Evolutionary conservation across 2,329 filamentous ascomycete genomes (phyloP), one percentile per base, ranked within the genome.

Genomic region (Nigrograna mackinnonii): DNA sequence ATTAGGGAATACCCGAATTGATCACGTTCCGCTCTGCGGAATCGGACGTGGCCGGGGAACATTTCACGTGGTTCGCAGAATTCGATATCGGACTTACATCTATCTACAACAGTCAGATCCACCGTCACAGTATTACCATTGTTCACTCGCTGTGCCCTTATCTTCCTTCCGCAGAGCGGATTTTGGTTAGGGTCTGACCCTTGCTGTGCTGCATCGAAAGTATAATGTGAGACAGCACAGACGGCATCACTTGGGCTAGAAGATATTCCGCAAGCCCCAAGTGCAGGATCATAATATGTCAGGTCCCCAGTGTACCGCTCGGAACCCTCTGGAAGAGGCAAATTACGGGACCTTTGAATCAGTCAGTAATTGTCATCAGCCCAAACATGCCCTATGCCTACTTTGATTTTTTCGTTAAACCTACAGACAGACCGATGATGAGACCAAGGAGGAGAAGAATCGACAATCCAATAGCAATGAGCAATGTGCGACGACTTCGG

Each of bases 181-280:
- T 89, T 89, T 11, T 70, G 61, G 60, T 89, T 89, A 1, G 77
- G 72, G 46, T 76, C 65, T 60, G 75, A 71, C 18, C 72, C 76
- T 4, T 64, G 70, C 35, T 71, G 68, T 1, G 73, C 73, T 0
- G 80, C 76, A 62, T 91, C 86, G 58, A 82, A 92, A 4, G 87
- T 60, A n/a, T 76, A 58, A 55, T 85, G 79, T 2, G 84, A 85
- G 0, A 92, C 76, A 1, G 88, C 80, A 24, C 80, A 84, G 30
- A 91, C 79, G 43, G 77, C 59, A 43, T 90, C 84, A 6, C 63
- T 67, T 6, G 75, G 71, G 1, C 60, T 66, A 39, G 79, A 82
- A 2, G 68, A 74, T 22, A 78, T 66, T 4, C 87, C 88, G 60
- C 89, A 92, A 0, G 87, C 83, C 11, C 88, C 87, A 4, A 89